phyloP scores from a whole-genome alignment of 257 asterid genomes.

The Solanum habrochaites region DNA sequence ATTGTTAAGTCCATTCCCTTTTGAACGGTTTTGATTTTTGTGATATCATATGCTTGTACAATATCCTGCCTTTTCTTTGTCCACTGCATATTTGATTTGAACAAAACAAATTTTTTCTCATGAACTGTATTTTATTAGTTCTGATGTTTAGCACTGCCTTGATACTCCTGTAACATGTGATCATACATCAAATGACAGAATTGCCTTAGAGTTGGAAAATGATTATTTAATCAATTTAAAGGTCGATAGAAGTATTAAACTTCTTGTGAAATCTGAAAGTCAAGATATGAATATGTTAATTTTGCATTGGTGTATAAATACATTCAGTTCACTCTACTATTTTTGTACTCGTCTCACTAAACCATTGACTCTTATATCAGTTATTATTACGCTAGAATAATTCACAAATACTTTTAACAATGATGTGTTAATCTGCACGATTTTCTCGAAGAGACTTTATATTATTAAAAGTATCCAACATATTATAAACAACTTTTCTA shows the following conservation, averaged over 20 bases:
- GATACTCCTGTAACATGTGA: not conserved
- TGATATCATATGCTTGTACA: not conserved
- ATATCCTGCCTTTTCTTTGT: not conserved
- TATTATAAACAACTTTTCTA: not conserved
- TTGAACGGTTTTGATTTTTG: constrained; percentile 33
- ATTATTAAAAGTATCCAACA: no score
- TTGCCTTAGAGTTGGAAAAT: not conserved
- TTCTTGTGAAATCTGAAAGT: not conserved
- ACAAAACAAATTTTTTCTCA: not conserved
- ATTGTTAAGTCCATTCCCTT: constrained; percentile 46
- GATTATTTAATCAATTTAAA: not conserved
- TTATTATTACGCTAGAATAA: no score
- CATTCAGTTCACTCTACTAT: not conserved
- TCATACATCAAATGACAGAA: not conserved
- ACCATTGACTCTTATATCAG: no score
- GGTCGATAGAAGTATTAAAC: not conserved
- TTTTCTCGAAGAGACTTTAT: no score
- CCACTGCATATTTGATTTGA: not conserved
- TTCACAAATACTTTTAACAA: no score
- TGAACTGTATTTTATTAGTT: not conserved
- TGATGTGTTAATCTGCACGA: no score
- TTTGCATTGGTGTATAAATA: not conserved
- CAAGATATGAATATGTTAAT: not conserved
- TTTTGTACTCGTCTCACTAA: no score
- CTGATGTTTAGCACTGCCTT: not conserved